These are phyloP conservation scores for Rhizopus stolonifer DNA, from an alignment of 371 early-diverging fungal species.

Conservation along the genomic window DNA sequence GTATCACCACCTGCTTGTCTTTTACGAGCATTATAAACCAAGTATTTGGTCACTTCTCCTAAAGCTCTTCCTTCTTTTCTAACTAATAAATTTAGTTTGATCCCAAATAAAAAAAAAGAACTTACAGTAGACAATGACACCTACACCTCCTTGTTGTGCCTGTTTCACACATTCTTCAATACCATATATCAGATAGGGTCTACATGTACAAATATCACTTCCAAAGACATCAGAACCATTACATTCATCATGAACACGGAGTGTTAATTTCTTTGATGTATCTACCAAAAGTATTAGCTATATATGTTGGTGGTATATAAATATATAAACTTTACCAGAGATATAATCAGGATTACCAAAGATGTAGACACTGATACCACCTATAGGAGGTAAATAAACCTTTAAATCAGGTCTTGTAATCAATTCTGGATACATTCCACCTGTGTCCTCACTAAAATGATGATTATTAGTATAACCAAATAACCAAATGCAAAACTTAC, in stretches of 20 bases:
- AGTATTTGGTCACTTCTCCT: conserved; percentile 96
- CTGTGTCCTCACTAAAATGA: conserved; percentile 47
- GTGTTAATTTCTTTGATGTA: conserved; percentile 79
- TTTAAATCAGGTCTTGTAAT: conserved; percentile 93
- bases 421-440: conserved; percentile 97
- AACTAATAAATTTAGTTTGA: no score
- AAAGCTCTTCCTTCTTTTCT: conserved; percentile 94
- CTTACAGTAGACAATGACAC: conserved; percentile 90
- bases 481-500: conserved; percentile 33
- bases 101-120: conserved; percentile 1
- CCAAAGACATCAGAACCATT: conserved; percentile 96
- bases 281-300: conserved; percentile 58
- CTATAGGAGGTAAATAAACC: conserved; percentile 94
- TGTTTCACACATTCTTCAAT: conserved; percentile 89
- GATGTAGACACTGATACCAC: conserved; percentile 91
- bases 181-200: conserved; percentile 93
- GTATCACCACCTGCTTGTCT: conserved; percentile 91
- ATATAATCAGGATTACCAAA: conserved; percentile 86
- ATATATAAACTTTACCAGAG: conserved; percentile 54
- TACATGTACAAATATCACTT: conserved; percentile 91
- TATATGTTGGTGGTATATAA: no score
- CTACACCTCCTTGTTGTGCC: conserved; percentile 93
- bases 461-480: not conserved
- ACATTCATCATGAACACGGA: conserved; percentile 93
- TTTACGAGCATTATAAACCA: conserved; percentile 93